Conservation (phyloP, 2,329 filamentous ascomycete genomes). For the Fusarium sp. region DNA sequence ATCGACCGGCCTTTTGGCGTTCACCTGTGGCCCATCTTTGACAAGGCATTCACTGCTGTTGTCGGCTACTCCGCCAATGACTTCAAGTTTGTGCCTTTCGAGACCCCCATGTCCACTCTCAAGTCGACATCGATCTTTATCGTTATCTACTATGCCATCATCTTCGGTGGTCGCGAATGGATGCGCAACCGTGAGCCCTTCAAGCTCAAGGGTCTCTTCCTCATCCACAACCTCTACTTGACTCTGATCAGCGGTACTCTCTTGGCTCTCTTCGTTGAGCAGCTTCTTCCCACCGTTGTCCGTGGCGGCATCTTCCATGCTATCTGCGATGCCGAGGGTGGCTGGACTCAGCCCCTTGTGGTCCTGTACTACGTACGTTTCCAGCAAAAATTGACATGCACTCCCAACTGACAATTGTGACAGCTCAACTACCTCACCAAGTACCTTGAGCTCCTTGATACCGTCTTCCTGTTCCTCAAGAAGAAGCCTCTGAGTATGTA, state of each 20-base stretch:
- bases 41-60: conserved; percentile 80
- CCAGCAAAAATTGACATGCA: not conserved
- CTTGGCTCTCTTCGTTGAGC: conserved; percentile 87
- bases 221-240: conserved; percentile 96
- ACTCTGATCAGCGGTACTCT: conserved; percentile 85
- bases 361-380: conserved; percentile 91
- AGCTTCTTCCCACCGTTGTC: conserved; percentile 84
- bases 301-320: conserved; percentile 86
- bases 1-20: conserved; percentile 93
- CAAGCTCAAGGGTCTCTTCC: conserved; percentile 89
- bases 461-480: conserved; percentile 97
- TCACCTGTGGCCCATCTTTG: conserved; percentile 93
- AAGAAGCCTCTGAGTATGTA: conserved; percentile 88
- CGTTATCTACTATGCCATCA: conserved; percentile 88
- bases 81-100: conserved; percentile 83
- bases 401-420: conserved; percentile 20
- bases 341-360: conserved; percentile 93
- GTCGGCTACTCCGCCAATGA: conserved; percentile 86
- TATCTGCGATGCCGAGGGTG: conserved; percentile 83
- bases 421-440: conserved; percentile 99
- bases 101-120: conserved; percentile 90
- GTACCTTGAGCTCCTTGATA: conserved; percentile 95
- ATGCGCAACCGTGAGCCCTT: conserved; percentile 90
- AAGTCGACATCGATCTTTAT: conserved; percentile 84
- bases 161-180: conserved; percentile 89